Conservation (phyloP, 805 yeast genomes). For the Lipomyces oligophaga region DNA sequence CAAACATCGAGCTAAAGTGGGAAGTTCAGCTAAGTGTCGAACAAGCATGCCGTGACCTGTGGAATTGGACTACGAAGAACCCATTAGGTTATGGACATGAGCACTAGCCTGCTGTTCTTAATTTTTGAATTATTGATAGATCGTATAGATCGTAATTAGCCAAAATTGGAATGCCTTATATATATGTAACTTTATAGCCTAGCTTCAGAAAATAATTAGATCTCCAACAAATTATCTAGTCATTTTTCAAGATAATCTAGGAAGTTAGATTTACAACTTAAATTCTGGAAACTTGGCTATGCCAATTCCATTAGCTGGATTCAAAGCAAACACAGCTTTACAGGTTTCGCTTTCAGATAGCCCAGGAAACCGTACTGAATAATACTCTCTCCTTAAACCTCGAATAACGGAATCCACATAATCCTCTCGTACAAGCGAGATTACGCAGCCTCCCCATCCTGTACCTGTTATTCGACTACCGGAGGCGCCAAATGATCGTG, state of each 20-base stretch:
- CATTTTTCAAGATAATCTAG: too few species aligned
- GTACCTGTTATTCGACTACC: slow-evolving; percentile 78
- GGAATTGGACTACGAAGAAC: slow-evolving; percentile 72
- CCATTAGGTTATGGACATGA: slow-evolving; percentile 53
- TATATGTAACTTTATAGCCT: not conserved
- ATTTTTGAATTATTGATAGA: too few species aligned
- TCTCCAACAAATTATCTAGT: too few species aligned
- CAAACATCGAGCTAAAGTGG: slow-evolving; percentile 66
- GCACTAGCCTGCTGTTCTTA: not conserved
- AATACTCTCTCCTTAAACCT: slow-evolving; percentile 15
- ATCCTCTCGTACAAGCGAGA: slow-evolving; percentile 49
- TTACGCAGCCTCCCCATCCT: slow-evolving; percentile 73
- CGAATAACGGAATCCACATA: slow-evolving; percentile 9
- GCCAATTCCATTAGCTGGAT: slow-evolving; percentile 18
- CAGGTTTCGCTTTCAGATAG: slow-evolving; percentile 2
- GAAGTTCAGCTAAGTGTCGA: slow-evolving; percentile 51
- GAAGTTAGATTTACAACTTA: slow-evolving; percentile 1
- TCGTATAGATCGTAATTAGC: not conserved
- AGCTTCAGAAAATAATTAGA: too few species aligned
- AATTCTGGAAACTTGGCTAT: slow-evolving; percentile 8
- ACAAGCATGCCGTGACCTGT: slow-evolving; percentile 65
- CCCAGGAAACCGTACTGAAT: slow-evolving; percentile 7
- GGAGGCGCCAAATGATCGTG: slow-evolving; percentile 51
- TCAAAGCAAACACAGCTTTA: slow-evolving; percentile 12
- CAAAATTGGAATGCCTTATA: not conserved